These are phyloP conservation scores for Bruguiera parviflora DNA, from an alignment of 345 rosid genomes.

Conservation along the genomic window DNA sequence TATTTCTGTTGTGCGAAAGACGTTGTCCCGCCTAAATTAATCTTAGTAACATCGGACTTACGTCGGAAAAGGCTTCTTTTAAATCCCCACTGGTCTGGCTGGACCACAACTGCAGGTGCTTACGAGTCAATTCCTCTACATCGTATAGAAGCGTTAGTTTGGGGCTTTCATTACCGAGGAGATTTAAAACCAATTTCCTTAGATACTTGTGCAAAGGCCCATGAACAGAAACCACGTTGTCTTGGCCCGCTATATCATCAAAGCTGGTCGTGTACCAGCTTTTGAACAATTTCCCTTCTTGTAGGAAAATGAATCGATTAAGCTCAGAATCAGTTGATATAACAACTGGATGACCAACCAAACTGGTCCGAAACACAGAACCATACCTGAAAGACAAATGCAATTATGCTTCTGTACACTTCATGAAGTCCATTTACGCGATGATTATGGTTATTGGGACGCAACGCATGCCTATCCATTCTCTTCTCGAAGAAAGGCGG, in stretches of 20 bases:
- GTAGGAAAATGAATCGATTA: slow-evolving; percentile 36
- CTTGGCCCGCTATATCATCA: slow-evolving; percentile 29
- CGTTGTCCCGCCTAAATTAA: too few relatives aligned
- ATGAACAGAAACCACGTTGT: slow-evolving; percentile 19
- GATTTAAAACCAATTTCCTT: slow-evolving; percentile 28
- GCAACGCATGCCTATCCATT: slow-evolving; percentile 10
- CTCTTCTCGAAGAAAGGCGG: slow-evolving; percentile 19
- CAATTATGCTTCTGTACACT: too few relatives aligned
- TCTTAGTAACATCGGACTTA: neutral
- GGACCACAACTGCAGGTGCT: slow-evolving; percentile 27
- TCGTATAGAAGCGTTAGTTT: slow-evolving; percentile 19
- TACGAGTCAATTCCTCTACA: slow-evolving; percentile 21
- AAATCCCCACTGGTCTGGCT: slow-evolving; percentile 22
- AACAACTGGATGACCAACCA: slow-evolving; percentile 34
- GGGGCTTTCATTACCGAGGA: slow-evolving; percentile 33
- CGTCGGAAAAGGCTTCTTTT: slow-evolving; percentile 27
- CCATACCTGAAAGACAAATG: slow-evolving; percentile 29
- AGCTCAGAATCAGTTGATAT: slow-evolving; percentile 39
- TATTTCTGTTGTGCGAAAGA: too few relatives aligned
- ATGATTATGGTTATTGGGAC: too few relatives aligned
- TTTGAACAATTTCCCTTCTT: slow-evolving; percentile 37
- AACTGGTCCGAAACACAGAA: slow-evolving; percentile 34
- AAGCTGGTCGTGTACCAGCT: slow-evolving; percentile 36
- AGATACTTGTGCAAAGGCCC: slow-evolving; percentile 39
- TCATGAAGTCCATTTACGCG: too few relatives aligned